phyloP scores from a whole-genome alignment of 257 asterid genomes.

The Solanum pennellii region DNA sequence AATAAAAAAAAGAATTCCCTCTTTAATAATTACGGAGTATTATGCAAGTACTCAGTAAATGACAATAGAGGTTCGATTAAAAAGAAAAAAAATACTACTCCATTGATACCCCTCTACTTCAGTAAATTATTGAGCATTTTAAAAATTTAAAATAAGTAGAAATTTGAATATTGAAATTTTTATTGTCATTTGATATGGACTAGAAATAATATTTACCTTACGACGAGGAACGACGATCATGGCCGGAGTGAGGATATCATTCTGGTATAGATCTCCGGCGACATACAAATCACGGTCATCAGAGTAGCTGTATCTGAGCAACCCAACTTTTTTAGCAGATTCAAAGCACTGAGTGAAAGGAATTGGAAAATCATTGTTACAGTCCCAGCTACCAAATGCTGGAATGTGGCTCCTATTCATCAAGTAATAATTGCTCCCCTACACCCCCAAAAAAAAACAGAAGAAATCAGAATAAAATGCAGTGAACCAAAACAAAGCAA shows the following conservation, averaged over 20 bases:
- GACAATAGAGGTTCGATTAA: no score
- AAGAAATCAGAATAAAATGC: neutral
- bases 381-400: constrained; percentile 88
- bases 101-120: no score
- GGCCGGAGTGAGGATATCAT: constrained; percentile 56
- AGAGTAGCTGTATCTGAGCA: constrained; percentile 36
- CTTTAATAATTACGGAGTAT: neutral
- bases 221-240: constrained; percentile 71
- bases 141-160: no score
- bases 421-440: no score
- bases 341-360: constrained; percentile 77
- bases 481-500: neutral
- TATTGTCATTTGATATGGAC: no score
- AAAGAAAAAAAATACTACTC: no score
- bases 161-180: no score
- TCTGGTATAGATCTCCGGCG: constrained; percentile 63
- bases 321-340: constrained; percentile 39
- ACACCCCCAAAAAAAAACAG: neutral
- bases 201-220: neutral
- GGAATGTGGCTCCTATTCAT: constrained; percentile 48
- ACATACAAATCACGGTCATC: constrained; percentile 62
- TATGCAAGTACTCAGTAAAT: neutral
- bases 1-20: neutral
- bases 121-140: neutral
- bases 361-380: constrained; percentile 34